Evolutionary conservation across 2,329 filamentous ascomycete species (phyloP), one percentile per base, ranked within the genome.

Genomic region (Tricladium varicosporioides): DNA sequence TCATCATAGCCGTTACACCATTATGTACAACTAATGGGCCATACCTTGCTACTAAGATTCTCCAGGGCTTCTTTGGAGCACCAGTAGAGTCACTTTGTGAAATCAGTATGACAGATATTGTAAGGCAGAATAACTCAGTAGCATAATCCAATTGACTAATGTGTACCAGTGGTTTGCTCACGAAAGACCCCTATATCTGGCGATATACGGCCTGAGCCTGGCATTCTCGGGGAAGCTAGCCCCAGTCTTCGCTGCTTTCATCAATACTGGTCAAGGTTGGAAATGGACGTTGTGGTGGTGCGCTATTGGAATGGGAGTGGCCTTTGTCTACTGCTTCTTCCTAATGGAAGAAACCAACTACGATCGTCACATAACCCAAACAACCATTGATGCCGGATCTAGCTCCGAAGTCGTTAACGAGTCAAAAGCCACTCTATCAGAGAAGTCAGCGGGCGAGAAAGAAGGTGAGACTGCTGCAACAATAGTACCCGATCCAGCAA

Each of bases 321-420:
- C 71, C n/a, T 78, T 80, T 31, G 65, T 84, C 1, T 65, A 47
- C 73, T 82, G 60, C 1, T 83, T 82, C 70, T 79, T 85, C 61
- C 76, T 79, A 65, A 77, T 83, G 73, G 82, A 85, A 66, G 82
- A 85, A 66, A 83, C 82, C 5, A 84, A 63, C 27, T 65, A 61
- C 51, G 63, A 65, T 49, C 58, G 63, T 9, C 53, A 56, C 36
- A 46, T 48, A 13, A 36, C 54, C n/a, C 32, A 48, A 11, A 45
- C 53, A 3, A 57, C 53, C 7, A 15, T 53, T 46, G 60, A 50
- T 22, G 57, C 50, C 1, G 51, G 36, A 11, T 44, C 47, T 13
- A 58, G 58, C 19, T 48, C 51, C 11, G 56, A 57, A 46, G 45
- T 8, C 33, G 54, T 57, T 27, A 47, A 18, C 15, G 54, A 53